Conservation (phyloP, 2,329 filamentous ascomycete species). For the Colletotrichum sp. region DNA sequence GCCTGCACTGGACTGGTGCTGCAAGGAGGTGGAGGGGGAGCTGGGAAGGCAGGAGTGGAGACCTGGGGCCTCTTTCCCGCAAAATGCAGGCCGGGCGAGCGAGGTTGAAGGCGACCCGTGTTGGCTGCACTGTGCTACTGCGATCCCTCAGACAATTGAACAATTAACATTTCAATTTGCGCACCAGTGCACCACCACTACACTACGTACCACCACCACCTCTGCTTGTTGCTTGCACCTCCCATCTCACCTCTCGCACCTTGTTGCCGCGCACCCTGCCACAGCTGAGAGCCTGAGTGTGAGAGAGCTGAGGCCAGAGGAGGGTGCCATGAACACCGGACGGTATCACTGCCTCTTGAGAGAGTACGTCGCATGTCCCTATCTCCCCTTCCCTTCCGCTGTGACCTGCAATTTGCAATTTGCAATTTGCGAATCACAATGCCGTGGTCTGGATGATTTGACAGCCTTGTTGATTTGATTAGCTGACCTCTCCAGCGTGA, state of each 20-base stretch:
- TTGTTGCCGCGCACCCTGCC: not conserved
- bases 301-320: not conserved
- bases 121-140: constrained; percentile 16
- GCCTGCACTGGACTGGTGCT: constrained; percentile 1
- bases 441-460: not conserved
- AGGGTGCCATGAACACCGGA: not conserved
- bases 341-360: not conserved
- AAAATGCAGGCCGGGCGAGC: not conserved
- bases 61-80: not conserved
- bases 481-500: not conserved
- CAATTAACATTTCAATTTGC: not conserved
- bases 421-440: not conserved
- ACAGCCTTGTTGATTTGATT: not conserved
- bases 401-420: not conserved
- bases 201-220: not conserved
- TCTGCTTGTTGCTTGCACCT: not conserved
- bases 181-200: not conserved
- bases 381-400: not conserved
- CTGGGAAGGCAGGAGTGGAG: not conserved
- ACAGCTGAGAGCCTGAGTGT: not conserved
- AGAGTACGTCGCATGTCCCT: not conserved
- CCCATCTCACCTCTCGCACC: not conserved
- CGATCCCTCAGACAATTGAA: constrained; percentile 3
- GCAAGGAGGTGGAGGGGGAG: constrained; percentile 14
- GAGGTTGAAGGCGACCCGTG: not conserved